These are phyloP conservation scores for Teunomyces aglyptinius DNA, from an alignment of 805 yeast genomes.

Conservation along the genomic window DNA sequence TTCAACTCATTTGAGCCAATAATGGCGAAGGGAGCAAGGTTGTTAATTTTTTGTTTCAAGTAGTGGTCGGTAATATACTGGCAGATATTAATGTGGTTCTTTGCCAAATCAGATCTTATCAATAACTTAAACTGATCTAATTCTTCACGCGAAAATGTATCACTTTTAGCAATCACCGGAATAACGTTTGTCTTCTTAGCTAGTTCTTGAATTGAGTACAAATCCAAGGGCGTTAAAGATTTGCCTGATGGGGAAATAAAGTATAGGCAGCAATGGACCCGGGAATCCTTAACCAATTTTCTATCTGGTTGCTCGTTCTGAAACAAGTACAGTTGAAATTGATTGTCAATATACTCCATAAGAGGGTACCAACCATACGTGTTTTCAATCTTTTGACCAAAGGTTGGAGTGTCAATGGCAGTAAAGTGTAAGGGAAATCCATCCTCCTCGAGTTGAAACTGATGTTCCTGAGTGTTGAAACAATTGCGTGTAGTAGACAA, in stretches of 20 bases:
- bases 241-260: slow-evolving; percentile 67
- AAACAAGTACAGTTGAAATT: slow-evolving; percentile 59
- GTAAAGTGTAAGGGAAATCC: slow-evolving; percentile 18
- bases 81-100: slow-evolving; percentile 30
- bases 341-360: slow-evolving; percentile 74
- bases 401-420: slow-evolving; percentile 45
- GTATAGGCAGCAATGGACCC: slow-evolving; percentile 85
- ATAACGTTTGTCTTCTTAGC: slow-evolving; percentile 34
- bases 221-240: slow-evolving; percentile 31
- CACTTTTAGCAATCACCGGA: slow-evolving; percentile 40
- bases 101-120: slow-evolving; percentile 22
- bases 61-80: slow-evolving; percentile 23
- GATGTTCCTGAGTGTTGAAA: slow-evolving; percentile 1
- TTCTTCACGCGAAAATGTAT: slow-evolving; percentile 29
- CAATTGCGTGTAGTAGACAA: not conserved
- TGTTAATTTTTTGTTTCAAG: slow-evolving; percentile 29
- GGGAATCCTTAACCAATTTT: slow-evolving; percentile 45
- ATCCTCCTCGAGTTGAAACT: slow-evolving; percentile 17
- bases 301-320: slow-evolving; percentile 60
- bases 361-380: slow-evolving; percentile 41
- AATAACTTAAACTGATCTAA: slow-evolving; percentile 22
- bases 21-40: slow-evolving; percentile 64
- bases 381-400: slow-evolving; percentile 67
- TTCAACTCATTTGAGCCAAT: slow-evolving; percentile 58
- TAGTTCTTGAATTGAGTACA: slow-evolving; percentile 34